phyloP scores from a whole-genome alignment of 75 land plant genomes.

The Isoetes taiwanensis region DNA sequence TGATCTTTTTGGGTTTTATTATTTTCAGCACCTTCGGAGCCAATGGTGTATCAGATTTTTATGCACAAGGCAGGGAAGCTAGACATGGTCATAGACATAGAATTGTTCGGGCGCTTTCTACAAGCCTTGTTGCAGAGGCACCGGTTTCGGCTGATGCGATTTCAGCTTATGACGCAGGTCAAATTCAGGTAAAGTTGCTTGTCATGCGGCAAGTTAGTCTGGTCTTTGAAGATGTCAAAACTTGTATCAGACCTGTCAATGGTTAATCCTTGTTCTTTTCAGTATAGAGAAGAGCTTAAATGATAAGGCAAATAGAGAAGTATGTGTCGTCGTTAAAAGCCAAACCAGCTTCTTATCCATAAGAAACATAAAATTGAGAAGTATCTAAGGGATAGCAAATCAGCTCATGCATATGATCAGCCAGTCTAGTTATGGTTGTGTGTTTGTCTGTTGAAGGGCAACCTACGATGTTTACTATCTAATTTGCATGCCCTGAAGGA shows the following conservation, averaged over 20 bases:
- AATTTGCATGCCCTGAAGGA: neutral
- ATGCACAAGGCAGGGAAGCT: no score
- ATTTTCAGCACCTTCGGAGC: no score
- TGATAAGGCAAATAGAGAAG: neutral
- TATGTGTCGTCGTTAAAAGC: neutral
- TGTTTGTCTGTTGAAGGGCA: neutral
- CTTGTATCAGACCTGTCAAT: neutral
- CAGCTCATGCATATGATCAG: neutral
- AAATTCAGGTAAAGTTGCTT: slow-evolving; percentile 56
- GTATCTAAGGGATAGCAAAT: no score
- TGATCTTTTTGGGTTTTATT: no score
- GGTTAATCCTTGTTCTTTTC: neutral
- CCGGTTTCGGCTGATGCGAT: slow-evolving; percentile 29
- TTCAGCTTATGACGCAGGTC: slow-evolving; percentile 66
- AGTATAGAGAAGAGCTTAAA: neutral
- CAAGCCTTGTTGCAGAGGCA: slow-evolving; percentile 28
- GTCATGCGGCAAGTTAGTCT: neutral
- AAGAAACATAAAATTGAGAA: neutral
- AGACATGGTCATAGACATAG: no score
- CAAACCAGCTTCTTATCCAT: neutral
- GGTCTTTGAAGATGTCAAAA: neutral
- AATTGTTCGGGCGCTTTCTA: no score
- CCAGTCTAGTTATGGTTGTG: neutral
- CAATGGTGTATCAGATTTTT: no score
- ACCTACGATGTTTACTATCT: neutral